These are phyloP conservation scores for Claviceps spartinae DNA, from an alignment of 2,329 filamentous ascomycete genomes.

Conservation along the genomic window DNA sequence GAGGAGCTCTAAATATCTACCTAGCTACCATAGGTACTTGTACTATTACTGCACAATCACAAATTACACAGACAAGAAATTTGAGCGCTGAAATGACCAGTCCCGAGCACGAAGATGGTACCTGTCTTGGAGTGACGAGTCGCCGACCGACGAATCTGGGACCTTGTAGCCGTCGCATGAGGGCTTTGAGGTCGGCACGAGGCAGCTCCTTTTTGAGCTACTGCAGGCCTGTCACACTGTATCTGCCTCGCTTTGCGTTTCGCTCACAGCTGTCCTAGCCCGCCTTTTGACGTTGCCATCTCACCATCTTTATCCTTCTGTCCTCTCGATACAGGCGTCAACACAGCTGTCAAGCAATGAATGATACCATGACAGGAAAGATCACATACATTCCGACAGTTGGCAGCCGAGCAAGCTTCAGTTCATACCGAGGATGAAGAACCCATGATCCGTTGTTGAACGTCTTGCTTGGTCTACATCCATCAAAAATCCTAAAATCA, in stretches of 20 bases:
- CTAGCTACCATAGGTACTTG: not conserved
- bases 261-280: not conserved
- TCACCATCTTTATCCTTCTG: not conserved
- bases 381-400: constrained; percentile 4
- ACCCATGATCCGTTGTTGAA: not conserved
- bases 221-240: not conserved
- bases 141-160: not conserved
- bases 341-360: constrained; percentile 5
- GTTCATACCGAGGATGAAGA: not conserved
- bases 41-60: not conserved
- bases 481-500: constrained; percentile 9
- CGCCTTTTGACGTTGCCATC: not conserved
- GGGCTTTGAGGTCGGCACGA: not conserved
- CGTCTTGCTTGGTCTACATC: constrained; percentile 2
- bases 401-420: not conserved
- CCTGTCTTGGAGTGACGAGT: no score
- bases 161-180: not conserved
- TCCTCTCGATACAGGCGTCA: constrained; percentile 3
- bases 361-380: constrained; percentile 3
- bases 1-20: not conserved
- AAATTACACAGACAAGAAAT: not conserved
- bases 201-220: not conserved
- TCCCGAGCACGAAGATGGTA: not conserved
- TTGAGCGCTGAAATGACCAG: not conserved
- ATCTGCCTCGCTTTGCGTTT: not conserved